These are phyloP conservation scores for Keqinozyma sinolaborantium DNA, from an alignment of 1,139 yeast genomes.

Conservation along the genomic window DNA sequence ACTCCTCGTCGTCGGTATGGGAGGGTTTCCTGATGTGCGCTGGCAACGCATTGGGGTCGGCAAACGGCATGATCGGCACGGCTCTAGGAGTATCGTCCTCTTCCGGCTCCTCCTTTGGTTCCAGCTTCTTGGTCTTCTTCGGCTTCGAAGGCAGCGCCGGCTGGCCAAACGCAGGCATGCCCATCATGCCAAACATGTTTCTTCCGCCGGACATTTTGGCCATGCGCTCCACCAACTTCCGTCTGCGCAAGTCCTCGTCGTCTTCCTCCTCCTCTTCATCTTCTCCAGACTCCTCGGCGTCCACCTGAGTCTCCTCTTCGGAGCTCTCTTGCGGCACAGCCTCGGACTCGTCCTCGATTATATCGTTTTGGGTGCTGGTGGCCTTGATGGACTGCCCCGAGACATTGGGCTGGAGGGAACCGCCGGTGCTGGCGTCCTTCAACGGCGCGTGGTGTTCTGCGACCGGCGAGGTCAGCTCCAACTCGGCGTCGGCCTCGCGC, in stretches of 20 bases:
- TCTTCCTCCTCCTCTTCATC: conserved; percentile 38
- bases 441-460: conserved; percentile 3
- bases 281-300: conserved; percentile 4
- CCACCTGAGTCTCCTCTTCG: conserved; percentile 11
- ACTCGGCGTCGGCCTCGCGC: conserved; percentile 6
- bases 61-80: conserved; percentile 36
- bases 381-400: conserved; percentile 1
- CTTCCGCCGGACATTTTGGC: conserved; percentile 93
- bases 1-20: conserved; percentile 2
- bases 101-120: conserved; percentile 12
- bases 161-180: conserved; percentile 45
- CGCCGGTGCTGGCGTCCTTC: conserved; percentile 5
- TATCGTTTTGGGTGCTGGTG: conserved; percentile 1
- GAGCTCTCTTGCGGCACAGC: conserved; percentile 8
- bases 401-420: conserved; percentile 7
- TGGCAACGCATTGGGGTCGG: conserved; percentile 12
- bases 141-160: conserved; percentile 17
- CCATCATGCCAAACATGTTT: conserved; percentile 83
- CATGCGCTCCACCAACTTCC: conserved; percentile 87
- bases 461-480: conserved; percentile 8
- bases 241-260: conserved; percentile 76
- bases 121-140: conserved; percentile 11
- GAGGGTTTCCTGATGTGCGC: conserved; percentile 6
- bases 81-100: conserved; percentile 23
- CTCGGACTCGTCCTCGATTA: conserved; percentile 3